A percentile compares a stretch with the other conserved stretches of the same genome.
Evolutionary conservation across 164 flowering plant species (phyloP).

Genomic region (Tetrastigma voinierianum): DNA sequence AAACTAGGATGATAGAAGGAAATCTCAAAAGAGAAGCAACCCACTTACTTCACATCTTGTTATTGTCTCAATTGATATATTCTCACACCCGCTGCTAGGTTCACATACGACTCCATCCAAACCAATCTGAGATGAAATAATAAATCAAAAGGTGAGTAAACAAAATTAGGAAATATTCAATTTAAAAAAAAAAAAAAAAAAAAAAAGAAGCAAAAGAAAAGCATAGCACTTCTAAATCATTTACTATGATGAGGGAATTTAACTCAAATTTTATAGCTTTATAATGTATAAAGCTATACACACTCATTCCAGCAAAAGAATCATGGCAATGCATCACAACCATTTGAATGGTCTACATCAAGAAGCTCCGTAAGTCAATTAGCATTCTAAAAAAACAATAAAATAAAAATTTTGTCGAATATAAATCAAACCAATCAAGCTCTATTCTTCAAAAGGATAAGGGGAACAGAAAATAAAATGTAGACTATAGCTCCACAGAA

Average conservation of each 20-base stretch:
- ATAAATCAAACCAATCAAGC: background rate
- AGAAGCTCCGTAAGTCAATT: too few relatives aligned
- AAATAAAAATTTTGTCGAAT: background rate
- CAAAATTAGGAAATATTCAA: background rate
- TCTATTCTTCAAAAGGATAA: too few relatives aligned
- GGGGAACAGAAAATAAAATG: too few relatives aligned
- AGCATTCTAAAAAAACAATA: too few relatives aligned
- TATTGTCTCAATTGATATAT: conserved; percentile 85
- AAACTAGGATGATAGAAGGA: background rate
- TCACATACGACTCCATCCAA: conserved; percentile 96
- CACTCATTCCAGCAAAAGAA: too few relatives aligned
- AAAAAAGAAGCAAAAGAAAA: background rate
- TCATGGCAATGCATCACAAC: too few relatives aligned
- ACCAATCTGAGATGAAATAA: conserved; percentile 58
- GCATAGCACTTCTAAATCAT: background rate
- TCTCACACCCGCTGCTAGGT: conserved; percentile 76
- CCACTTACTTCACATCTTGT: conserved; percentile 88
- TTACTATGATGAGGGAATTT: background rate
- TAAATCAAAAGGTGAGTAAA: background rate
- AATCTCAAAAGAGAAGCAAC: background rate
- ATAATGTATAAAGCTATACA: too few relatives aligned
- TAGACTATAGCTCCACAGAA: too few relatives aligned
- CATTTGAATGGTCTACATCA: too few relatives aligned
- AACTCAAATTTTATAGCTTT: too few relatives aligned
- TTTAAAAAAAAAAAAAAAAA: too few relatives aligned